Evolutionary conservation across 2,329 filamentous ascomycete genomes (phyloP), one percentile per base, ranked within the genome.

Genomic region (Geosmithia morbida): DNA sequence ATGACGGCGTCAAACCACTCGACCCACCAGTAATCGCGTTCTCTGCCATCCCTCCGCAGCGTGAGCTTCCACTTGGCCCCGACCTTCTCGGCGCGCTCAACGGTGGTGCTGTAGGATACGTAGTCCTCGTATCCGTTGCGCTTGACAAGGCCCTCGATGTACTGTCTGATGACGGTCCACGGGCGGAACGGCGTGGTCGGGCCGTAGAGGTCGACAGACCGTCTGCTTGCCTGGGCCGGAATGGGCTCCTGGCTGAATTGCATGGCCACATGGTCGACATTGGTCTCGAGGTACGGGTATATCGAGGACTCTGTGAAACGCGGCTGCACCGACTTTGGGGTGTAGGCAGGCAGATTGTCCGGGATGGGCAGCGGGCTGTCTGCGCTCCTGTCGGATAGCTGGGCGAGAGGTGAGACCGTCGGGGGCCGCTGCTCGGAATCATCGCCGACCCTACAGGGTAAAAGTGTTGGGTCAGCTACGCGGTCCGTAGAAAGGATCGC

Each of bases 201-300:
- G 0, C 79, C 79, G 50, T 83, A 75, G 22, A 61, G 50, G 2
- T 49, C 52, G 11, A 60, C 53, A 2, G 62, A 63, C 10, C 54
- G 52, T 29, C 61, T 51, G 43, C 56, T 61, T 1, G 54, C 54
- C 10, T 56, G 54, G 0, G 58, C 56, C 0, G 75, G 69, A 14
- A 81, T 75, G 0, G 67, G 63, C 47, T 80, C 76, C 50, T 76
- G 67, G 0, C 69, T 72, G 57, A 75, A 84, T 16, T 70, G 66
- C 81, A 84, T 84, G 0, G 75, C 66, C 2, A 69, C 55, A 6
- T 66, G 65, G 51, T 75, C 71, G 42, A 84, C 73, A 51, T 84
- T 84, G 2, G 78, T 83, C 55, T 83, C 76, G n/a, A 83, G 61
- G 18, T 74, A 71, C 0, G 76, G 74, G 52, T 83, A 83, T 17